Percentiles rank a stretch among this genome's conserved stretches.
Evolutionary conservation across 305 asterid genomes (phyloP).

Genomic region (Fraxinus sp.): DNA sequence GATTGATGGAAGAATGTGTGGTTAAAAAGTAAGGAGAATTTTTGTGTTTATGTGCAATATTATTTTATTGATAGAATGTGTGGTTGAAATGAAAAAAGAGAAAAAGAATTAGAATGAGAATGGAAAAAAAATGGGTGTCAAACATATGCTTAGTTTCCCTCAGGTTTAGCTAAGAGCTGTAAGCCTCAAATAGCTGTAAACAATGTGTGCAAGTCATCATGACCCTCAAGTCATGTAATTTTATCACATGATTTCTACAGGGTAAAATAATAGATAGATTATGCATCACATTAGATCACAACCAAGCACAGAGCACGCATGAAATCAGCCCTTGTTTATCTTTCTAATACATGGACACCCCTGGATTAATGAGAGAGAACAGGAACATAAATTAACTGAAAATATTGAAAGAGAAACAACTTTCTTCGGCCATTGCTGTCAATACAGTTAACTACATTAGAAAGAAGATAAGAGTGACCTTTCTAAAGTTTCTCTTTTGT

Average conservation of each 20-base stretch:
- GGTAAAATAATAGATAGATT: not conserved
- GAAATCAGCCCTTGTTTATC: not conserved
- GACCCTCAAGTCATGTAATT: not conserved
- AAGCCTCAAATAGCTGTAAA: not conserved
- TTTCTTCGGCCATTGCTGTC: not conserved
- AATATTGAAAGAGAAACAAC: not conserved
- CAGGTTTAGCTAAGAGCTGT: not conserved
- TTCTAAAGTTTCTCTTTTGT: constrained; percentile 76
- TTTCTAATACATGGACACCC: not conserved
- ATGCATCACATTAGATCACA: not conserved
- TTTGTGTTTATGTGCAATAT: too few species aligned
- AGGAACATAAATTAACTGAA: not conserved
- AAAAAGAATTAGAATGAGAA: too few species aligned
- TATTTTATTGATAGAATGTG: too few species aligned
- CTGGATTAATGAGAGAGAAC: not conserved
- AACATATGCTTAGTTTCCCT: not conserved
- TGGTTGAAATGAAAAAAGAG: too few species aligned
- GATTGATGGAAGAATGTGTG: too few species aligned
- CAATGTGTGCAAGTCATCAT: not conserved
- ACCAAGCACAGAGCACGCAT: not conserved
- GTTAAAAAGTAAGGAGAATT: too few species aligned
- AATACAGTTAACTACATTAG: not conserved
- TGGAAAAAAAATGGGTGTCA: too few species aligned
- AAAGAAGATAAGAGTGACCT: constrained; percentile 46
- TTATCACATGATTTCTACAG: not conserved